A percentile compares a stretch with the other conserved stretches of the same genome.
Conservation (phyloP, 2,329 filamentous ascomycete genomes). For the Pseudogymnoascus sp. region DNA sequence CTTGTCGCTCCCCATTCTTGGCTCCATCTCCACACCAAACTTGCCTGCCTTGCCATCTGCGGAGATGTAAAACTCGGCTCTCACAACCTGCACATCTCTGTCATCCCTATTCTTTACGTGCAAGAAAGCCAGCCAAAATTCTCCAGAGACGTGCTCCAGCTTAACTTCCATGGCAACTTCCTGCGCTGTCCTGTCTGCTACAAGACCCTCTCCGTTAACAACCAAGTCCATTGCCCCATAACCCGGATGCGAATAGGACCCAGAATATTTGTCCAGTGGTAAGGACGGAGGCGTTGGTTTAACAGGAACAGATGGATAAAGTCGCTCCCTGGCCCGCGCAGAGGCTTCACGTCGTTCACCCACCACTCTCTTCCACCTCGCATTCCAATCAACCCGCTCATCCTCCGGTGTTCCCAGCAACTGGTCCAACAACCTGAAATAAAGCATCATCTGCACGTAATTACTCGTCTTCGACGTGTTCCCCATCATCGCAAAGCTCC, state of each 20-base stretch:
- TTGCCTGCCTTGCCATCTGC: constrained; percentile 16
- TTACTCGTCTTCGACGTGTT: constrained; percentile 38
- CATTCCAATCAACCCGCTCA: constrained; percentile 31
- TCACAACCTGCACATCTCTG: constrained; percentile 12
- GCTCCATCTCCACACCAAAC: constrained; percentile 19
- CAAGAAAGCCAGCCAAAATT: constrained; percentile 21
- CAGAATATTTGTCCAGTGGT: constrained; percentile 30
- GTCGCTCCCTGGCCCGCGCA: constrained; percentile 15
- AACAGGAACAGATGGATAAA: constrained; percentile 32
- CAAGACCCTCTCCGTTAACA: not conserved
- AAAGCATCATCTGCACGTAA: constrained; percentile 25
- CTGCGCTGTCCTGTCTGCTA: constrained; percentile 4
- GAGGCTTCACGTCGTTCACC: constrained; percentile 27
- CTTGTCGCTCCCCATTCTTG: constrained; percentile 17
- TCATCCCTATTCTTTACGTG: constrained; percentile 14
- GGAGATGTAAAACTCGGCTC: constrained; percentile 22
- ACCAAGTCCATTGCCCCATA: not conserved
- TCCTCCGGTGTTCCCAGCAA: constrained; percentile 28
- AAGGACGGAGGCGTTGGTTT: constrained; percentile 30
- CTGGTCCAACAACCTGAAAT: constrained; percentile 35
- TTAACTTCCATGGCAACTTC: constrained; percentile 15
- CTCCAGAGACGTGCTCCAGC: constrained; percentile 23
- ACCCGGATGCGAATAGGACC: constrained; percentile 34
- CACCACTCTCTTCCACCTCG: constrained; percentile 16
- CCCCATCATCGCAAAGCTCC: constrained; percentile 34